phyloP scores from a whole-genome alignment of 768 basidiomycete genomes.

The Suillus placidus region DNA sequence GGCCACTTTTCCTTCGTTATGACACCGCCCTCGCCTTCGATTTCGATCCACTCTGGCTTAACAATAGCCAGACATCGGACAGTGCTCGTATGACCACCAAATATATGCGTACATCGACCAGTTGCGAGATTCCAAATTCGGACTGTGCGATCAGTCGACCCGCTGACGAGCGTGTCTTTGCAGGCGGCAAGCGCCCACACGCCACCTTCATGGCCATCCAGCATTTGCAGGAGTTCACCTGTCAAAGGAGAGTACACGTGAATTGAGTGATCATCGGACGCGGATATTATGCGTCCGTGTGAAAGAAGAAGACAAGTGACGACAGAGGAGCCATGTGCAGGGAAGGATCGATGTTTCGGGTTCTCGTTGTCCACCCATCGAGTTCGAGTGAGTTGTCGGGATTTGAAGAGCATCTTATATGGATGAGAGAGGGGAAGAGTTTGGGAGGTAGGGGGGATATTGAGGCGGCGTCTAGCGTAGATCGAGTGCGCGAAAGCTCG shows the following conservation, averaged over 20 bases:
- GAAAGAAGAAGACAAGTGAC: slow-evolving; percentile 98
- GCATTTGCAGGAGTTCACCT: slow-evolving; percentile 70
- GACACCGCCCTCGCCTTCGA: slow-evolving; percentile 63
- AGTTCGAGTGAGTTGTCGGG: slow-evolving; percentile 76
- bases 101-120: slow-evolving; percentile 86
- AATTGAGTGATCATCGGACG: slow-evolving; percentile 96
- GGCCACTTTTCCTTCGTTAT: slow-evolving; percentile 73
- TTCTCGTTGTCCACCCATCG: slow-evolving; percentile 77
- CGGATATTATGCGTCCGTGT: slow-evolving; percentile 91
- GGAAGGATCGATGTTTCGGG: slow-evolving; percentile 79
- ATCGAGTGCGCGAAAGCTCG: slow-evolving; percentile 77
- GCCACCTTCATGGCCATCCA: slow-evolving; percentile 93
- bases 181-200: slow-evolving; percentile 95
- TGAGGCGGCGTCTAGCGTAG: slow-evolving; percentile 56
- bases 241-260: slow-evolving; percentile 90
- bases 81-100: slow-evolving; percentile 95
- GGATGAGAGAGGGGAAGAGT: slow-evolving; percentile 79
- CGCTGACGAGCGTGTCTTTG: slow-evolving; percentile 87
- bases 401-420: slow-evolving; percentile 92
- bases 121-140: slow-evolving; percentile 86
- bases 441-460: slow-evolving; percentile 40
- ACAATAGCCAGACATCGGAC: slow-evolving; percentile 96
- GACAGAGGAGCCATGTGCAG: slow-evolving; percentile 86
- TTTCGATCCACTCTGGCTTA: slow-evolving; percentile 85
- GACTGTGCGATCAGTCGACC: slow-evolving; percentile 92